A percentile compares a stretch with the other conserved stretches of the same genome.
phyloP scores from a whole-genome alignment of 2,329 filamentous ascomycete genomes.

The Ceratocystis huliohia region DNA sequence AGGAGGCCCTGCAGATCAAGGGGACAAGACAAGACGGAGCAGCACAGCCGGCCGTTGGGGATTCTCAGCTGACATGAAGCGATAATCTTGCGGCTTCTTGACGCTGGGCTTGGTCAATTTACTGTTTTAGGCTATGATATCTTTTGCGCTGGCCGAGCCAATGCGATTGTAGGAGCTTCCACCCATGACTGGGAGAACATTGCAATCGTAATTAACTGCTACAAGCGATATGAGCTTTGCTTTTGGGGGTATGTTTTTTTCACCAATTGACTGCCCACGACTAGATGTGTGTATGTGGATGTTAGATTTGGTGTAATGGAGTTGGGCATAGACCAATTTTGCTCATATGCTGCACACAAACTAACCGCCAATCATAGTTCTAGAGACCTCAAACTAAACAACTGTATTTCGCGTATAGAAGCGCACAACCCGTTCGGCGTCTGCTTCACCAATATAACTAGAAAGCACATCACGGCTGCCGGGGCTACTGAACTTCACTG shows the following conservation, averaged over 20 bases:
- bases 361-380: neutral
- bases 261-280: too few relatives aligned
- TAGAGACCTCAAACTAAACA: neutral
- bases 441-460: slow-evolving; percentile 26
- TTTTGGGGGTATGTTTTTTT: neutral
- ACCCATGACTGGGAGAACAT: neutral
- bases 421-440: slow-evolving; percentile 26
- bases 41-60: neutral
- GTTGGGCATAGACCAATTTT: neutral
- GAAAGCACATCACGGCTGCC: slow-evolving; percentile 23
- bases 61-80: neutral
- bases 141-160: neutral
- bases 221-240: neutral
- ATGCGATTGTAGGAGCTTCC: neutral
- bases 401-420: slow-evolving; percentile 25
- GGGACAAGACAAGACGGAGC: too few relatives aligned
- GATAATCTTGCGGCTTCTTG: neutral
- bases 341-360: neutral
- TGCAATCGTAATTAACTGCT: neutral
- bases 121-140: neutral
- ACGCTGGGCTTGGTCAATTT: neutral
- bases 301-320: too few relatives aligned
- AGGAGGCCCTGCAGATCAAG: too few relatives aligned
- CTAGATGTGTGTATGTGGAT: too few relatives aligned
- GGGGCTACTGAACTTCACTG: slow-evolving; percentile 22